These are phyloP conservation scores for Irpex sp. DNA, from an alignment of 1,284 basidiomycete species.

Conservation along the genomic window DNA sequence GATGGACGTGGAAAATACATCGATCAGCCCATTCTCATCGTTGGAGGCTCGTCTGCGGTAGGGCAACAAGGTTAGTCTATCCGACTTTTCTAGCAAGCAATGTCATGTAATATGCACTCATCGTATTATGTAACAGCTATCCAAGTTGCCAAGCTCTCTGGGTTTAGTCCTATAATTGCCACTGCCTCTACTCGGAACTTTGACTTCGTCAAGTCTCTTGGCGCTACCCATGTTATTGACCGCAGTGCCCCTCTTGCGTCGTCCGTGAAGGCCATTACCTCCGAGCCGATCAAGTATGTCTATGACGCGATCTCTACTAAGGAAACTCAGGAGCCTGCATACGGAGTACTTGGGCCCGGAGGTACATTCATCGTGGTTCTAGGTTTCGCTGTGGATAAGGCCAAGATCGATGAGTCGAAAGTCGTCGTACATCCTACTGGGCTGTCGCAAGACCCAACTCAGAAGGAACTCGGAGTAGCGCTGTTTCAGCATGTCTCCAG, in stretches of 20 bases:
- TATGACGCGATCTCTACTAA: constrained; percentile 32
- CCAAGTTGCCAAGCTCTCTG: constrained; percentile 50
- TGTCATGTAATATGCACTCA: background rate
- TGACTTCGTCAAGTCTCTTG: constrained; percentile 41
- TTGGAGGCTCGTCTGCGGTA: constrained; percentile 35
- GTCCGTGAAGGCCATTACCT: constrained; percentile 21
- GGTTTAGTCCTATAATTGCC: constrained; percentile 51
- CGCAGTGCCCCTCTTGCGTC: constrained; percentile 26
- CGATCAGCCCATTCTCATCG: constrained; percentile 28
- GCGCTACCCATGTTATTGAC: constrained; percentile 52
- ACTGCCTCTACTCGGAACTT: constrained; percentile 45
- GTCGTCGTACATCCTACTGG: constrained; percentile 3
- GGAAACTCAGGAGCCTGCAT: constrained; percentile 12
- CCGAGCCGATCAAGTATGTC: constrained; percentile 28
- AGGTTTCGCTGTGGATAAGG: background rate
- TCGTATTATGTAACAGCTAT: constrained; percentile 33
- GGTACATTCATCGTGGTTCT: constrained; percentile 13
- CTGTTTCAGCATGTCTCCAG: background rate
- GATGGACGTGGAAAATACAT: constrained; percentile 24
- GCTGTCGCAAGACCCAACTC: background rate
- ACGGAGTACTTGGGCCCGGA: constrained; percentile 15
- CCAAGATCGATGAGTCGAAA: background rate
- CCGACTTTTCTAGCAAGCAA: too few relatives aligned
- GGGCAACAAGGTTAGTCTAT: constrained; percentile 29
- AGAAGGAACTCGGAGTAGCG: background rate